These are phyloP conservation scores for Sugiyamaella novakii DNA, from an alignment of 1,139 yeast genomes.

Conservation along the genomic window DNA sequence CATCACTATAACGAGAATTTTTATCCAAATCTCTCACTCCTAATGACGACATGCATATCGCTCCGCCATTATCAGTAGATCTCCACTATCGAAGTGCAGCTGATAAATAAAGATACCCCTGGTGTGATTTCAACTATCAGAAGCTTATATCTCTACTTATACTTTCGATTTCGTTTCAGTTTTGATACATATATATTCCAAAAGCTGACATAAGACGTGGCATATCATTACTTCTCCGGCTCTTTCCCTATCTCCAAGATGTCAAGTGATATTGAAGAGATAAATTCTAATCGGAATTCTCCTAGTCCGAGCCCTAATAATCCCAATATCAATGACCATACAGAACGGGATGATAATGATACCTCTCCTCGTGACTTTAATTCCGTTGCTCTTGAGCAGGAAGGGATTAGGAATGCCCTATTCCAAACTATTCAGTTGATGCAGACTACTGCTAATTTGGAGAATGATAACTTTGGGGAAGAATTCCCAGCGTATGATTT, in stretches of 20 bases:
- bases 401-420: background rate
- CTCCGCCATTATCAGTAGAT: background rate
- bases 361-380: background rate
- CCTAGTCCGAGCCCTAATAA: background rate
- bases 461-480: background rate
- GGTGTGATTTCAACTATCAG: too few species aligned
- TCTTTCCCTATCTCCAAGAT: too few species aligned
- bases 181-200: too few species aligned
- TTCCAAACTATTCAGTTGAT: constrained; percentile 2
- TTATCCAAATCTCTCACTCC: background rate
- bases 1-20: background rate
- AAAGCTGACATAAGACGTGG: too few species aligned
- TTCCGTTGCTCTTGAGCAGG: background rate
- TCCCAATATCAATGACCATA: too few species aligned
- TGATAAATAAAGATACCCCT: too few species aligned
- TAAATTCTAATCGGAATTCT: constrained; percentile 1
- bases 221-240: too few species aligned
- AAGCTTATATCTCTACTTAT: too few species aligned
- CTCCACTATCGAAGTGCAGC: background rate
- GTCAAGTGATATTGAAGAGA: constrained; percentile 4
- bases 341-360: too few species aligned
- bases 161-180: too few species aligned
- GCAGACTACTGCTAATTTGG: background rate
- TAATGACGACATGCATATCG: background rate
- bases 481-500: background rate